Evolutionary conservation across 1,284 basidiomycete genomes (phyloP).

Genomic region (Schizophyllum amplum): DNA sequence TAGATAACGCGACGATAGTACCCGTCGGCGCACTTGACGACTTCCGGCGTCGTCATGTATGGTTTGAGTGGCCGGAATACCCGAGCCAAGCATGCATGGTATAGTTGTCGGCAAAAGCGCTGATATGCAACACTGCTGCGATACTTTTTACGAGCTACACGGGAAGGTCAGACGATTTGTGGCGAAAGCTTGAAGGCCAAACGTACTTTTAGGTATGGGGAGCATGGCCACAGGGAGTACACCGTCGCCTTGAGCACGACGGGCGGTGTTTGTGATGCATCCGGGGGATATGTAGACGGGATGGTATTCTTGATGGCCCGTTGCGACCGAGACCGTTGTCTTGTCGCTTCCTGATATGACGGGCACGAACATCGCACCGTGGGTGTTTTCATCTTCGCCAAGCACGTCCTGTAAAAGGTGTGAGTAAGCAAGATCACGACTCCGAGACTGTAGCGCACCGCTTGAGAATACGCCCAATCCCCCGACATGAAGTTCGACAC

Average conservation of each 20-base stretch:
- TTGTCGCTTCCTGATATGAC: slow-evolving; percentile 29
- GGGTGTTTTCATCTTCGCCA: slow-evolving; percentile 2
- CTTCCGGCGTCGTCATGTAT: slow-evolving; percentile 12
- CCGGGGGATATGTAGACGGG: slow-evolving; percentile 23
- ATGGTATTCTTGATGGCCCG: slow-evolving; percentile 26
- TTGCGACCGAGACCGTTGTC: slow-evolving; percentile 28
- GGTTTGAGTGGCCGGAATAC: slow-evolving; percentile 16
- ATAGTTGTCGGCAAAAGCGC: slow-evolving; percentile 21
- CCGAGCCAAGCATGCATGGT: slow-evolving; percentile 16
- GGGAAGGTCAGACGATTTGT: neutral
- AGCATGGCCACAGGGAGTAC: slow-evolving; percentile 23
- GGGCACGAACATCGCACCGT: slow-evolving; percentile 23
- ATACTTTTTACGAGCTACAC: slow-evolving; percentile 5
- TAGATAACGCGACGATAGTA: slow-evolving; percentile 15
- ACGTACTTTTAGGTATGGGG: slow-evolving; percentile 25
- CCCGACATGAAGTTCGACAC: slow-evolving; percentile 28
- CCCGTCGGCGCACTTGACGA: slow-evolving; percentile 14
- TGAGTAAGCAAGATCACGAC: neutral
- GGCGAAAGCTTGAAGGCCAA: neutral
- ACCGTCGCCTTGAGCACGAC: slow-evolving; percentile 20
- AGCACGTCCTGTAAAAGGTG: slow-evolving; percentile 10
- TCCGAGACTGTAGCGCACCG: slow-evolving; percentile 1
- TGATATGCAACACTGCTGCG: slow-evolving; percentile 15
- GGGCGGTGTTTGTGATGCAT: slow-evolving; percentile 21
- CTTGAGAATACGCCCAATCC: slow-evolving; percentile 26